phyloP scores from a whole-genome alignment of 495 filamentous ascomycete species.

The Aspergillus cavernicola region DNA sequence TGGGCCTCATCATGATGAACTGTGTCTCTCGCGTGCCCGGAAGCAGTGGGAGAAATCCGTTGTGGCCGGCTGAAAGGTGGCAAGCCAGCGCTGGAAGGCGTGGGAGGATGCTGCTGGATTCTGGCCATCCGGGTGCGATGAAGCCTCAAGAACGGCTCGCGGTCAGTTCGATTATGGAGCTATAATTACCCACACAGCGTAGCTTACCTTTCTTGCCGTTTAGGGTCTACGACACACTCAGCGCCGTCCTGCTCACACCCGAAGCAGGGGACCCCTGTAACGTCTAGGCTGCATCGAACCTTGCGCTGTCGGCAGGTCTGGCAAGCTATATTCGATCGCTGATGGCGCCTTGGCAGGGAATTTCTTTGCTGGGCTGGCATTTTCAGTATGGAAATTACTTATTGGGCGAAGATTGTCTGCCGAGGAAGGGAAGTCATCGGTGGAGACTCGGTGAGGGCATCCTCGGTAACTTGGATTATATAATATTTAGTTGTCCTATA shows the following conservation, averaged over 20 bases:
- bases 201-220: constrained; percentile 6
- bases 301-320: constrained; percentile 31
- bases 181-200: neutral
- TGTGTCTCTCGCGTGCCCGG: too few species aligned
- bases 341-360: neutral
- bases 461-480: neutral
- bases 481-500: too few species aligned
- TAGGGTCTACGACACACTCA: constrained; percentile 23
- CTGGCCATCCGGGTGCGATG: neutral
- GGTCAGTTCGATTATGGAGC: neutral
- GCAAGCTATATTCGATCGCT: constrained; percentile 28
- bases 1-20: too few species aligned
- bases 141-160: neutral
- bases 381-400: neutral
- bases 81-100: neutral
- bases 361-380: neutral
- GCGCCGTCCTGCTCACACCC: constrained; percentile 29
- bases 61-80: neutral
- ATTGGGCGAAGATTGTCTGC: neutral
- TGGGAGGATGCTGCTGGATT: neutral
- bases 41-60: neutral
- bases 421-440: too few species aligned
- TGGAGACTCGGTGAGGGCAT: too few species aligned
- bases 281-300: constrained; percentile 30
- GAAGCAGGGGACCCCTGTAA: constrained; percentile 31